These are phyloP conservation scores for Penicillium sp. DNA, from an alignment of 2,329 filamentous ascomycete genomes.

Conservation along the genomic window DNA sequence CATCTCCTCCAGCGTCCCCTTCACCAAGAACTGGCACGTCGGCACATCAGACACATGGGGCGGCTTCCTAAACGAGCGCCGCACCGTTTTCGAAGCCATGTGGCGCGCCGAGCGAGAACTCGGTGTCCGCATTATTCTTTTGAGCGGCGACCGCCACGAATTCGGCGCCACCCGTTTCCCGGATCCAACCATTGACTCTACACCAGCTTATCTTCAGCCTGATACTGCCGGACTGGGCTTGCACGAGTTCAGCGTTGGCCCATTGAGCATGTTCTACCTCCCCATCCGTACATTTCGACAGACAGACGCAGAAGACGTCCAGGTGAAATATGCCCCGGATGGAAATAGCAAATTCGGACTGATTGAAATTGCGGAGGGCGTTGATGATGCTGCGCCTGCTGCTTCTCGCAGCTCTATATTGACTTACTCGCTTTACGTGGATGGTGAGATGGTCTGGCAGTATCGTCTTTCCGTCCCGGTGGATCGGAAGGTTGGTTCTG, in stretches of 20 bases:
- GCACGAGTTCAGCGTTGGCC: slow-evolving; percentile 87
- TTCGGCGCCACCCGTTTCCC: slow-evolving; percentile 81
- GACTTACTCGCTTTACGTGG: slow-evolving; percentile 74
- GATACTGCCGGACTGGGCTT: slow-evolving; percentile 42
- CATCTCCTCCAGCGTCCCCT: slow-evolving; percentile 81
- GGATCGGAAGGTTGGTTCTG: slow-evolving; percentile 5
- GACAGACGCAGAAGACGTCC: slow-evolving; percentile 72
- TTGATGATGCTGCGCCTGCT: slow-evolving; percentile 23
- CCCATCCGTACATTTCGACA: slow-evolving; percentile 79
- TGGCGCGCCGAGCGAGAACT: slow-evolving; percentile 71
- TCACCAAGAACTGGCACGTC: slow-evolving; percentile 95
- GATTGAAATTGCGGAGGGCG: slow-evolving; percentile 67
- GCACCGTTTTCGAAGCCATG: slow-evolving; percentile 76
- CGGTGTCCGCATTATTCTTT: slow-evolving; percentile 70
- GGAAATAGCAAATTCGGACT: slow-evolving; percentile 87
- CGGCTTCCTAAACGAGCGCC: slow-evolving; percentile 77
- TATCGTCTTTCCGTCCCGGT: slow-evolving; percentile 39
- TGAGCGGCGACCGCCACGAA: slow-evolving; percentile 93
- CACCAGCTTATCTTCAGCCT: slow-evolving; percentile 15
- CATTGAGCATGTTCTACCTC: slow-evolving; percentile 88
- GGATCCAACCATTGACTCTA: slow-evolving; percentile 34
- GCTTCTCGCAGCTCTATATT: slow-evolving; percentile 53
- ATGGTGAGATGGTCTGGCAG: slow-evolving; percentile 73
- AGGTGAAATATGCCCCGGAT: slow-evolving; percentile 73
- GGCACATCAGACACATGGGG: slow-evolving; percentile 90